phyloP scores from a whole-genome alignment of 1,284 basidiomycete genomes.

The Mycosarcoma maydis region DNA sequence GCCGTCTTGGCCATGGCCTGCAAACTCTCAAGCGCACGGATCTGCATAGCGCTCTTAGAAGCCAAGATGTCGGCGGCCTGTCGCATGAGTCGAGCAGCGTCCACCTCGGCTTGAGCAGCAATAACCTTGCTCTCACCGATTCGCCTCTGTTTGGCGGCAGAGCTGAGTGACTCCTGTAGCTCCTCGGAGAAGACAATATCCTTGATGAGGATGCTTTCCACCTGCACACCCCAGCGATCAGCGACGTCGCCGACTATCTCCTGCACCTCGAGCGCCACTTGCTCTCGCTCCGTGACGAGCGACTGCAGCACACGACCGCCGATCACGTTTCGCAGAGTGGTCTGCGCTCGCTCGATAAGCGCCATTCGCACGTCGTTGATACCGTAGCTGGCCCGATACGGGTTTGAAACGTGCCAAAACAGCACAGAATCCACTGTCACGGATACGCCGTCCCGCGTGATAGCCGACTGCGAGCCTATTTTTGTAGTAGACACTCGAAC shows the following conservation, averaged over 20 bases:
- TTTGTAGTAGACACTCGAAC: conserved; percentile 92
- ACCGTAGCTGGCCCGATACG: conserved; percentile 82
- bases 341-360: conserved; percentile 91
- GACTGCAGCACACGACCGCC: conserved; percentile 77
- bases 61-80: conserved; percentile 73
- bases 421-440: conserved; percentile 88
- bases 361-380: conserved; percentile 88
- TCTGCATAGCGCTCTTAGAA: conserved; percentile 91
- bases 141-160: conserved; percentile 90
- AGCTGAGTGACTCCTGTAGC: conserved; percentile 88
- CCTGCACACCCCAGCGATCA: conserved; percentile 88
- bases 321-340: conserved; percentile 92
- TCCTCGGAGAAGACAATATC: conserved; percentile 93
- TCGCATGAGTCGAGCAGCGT: conserved; percentile 87
- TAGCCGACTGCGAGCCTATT: conserved; percentile 80
- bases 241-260: conserved; percentile 77
- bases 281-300: conserved; percentile 82
- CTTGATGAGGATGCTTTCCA: conserved; percentile 84
- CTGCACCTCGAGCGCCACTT: conserved; percentile 92
- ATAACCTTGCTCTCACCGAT: conserved; percentile 96
- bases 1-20: conserved; percentile 78
- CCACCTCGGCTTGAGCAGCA: conserved; percentile 93
- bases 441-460: conserved; percentile 82
- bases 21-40: conserved; percentile 89
- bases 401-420: conserved; percentile 76